phyloP scores from a whole-genome alignment of 495 filamentous ascomycete species.

The Neurospora cerealis region DNA sequence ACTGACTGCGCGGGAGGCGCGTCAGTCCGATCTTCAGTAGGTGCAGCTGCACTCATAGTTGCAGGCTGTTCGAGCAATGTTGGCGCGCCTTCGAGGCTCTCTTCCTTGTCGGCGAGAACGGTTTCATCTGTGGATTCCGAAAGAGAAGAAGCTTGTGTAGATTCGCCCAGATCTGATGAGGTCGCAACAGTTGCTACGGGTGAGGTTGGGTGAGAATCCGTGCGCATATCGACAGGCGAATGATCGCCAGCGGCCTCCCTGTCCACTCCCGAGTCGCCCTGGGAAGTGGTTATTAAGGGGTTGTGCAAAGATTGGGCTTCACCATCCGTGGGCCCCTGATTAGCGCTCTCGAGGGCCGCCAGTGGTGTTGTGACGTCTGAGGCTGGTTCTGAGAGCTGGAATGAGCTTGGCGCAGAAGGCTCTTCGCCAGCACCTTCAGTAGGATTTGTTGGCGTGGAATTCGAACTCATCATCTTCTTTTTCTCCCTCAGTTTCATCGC shows the following conservation, averaged over 20 bases:
- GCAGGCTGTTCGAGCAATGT: not conserved
- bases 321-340: not conserved
- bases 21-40: conserved; percentile 2
- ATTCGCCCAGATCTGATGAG: conserved; percentile 39
- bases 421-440: conserved; percentile 7
- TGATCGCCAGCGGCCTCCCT: conserved; percentile 25
- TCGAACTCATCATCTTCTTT: conserved; percentile 48
- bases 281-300: conserved; percentile 15
- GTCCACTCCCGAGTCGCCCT: conserved; percentile 30
- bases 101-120: conserved; percentile 20
- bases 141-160: conserved; percentile 45
- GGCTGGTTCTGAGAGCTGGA: conserved; percentile 4
- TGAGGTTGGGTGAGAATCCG: conserved; percentile 43
- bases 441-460: conserved; percentile 2
- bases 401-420: conserved; percentile 8
- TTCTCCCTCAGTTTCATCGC: conserved; percentile 77
- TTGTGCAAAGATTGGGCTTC: not conserved
- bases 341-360: not conserved
- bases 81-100: not conserved
- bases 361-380: not conserved
- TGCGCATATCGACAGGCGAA: conserved; percentile 22
- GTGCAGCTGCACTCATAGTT: not conserved
- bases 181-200: conserved; percentile 31
- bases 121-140: conserved; percentile 47
- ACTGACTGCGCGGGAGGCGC: not conserved